phyloP scores from a whole-genome alignment of 352 stramenopile genomes.

The Globisporangium alternatum region DNA sequence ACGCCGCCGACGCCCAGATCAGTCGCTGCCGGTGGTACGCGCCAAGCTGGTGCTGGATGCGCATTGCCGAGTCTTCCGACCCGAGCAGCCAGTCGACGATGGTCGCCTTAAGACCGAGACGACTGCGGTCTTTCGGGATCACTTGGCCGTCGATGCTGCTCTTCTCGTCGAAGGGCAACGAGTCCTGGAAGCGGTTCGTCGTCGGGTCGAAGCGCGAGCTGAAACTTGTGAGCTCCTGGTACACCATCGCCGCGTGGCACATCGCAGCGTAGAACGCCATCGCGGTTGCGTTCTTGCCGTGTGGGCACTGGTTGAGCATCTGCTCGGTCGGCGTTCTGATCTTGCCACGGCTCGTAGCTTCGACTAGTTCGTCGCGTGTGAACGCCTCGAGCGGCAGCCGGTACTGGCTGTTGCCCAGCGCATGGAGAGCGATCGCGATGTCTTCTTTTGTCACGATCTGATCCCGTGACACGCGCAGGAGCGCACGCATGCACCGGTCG shows the following conservation, averaged over 20 bases:
- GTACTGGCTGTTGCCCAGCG: slow-evolving; percentile 28
- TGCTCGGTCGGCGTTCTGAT: slow-evolving; percentile 50
- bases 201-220: slow-evolving; percentile 38
- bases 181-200: slow-evolving; percentile 38
- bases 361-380: slow-evolving; percentile 53
- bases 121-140: slow-evolving; percentile 46
- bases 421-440: slow-evolving; percentile 49
- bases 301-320: slow-evolving; percentile 45
- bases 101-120: slow-evolving; percentile 39
- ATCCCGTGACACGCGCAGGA: slow-evolving; percentile 38
- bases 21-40: slow-evolving; percentile 52
- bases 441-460: slow-evolving; percentile 68
- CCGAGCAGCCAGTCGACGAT: slow-evolving; percentile 65
- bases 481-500: slow-evolving; percentile 60
- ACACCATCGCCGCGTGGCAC: slow-evolving; percentile 53
- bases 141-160: slow-evolving; percentile 38
- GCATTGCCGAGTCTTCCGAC: slow-evolving; percentile 43
- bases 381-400: slow-evolving; percentile 61
- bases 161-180: slow-evolving; percentile 36
- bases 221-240: slow-evolving; percentile 60
- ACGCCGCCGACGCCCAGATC: slow-evolving; percentile 49
- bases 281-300: slow-evolving; percentile 43
- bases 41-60: slow-evolving; percentile 41
- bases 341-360: slow-evolving; percentile 34
- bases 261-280: slow-evolving; percentile 73